Base-by-base conservation (phyloP, 139 green algal genomes). In the Chlamydomonas sphaeroides region DNA sequence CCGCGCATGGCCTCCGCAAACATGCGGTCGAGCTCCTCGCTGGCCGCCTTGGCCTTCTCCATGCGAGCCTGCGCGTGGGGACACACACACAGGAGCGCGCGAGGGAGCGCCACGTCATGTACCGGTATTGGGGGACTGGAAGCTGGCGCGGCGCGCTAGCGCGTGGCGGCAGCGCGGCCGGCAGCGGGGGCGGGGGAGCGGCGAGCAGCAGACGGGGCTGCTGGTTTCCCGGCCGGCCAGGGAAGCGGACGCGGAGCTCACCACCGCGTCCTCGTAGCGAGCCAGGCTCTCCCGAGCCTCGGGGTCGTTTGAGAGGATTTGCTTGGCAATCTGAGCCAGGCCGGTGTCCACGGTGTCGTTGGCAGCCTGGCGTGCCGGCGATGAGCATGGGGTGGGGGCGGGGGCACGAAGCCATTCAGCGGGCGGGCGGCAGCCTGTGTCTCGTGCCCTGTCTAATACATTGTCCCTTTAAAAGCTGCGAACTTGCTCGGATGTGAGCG, bases 11-110 rank as follows among this genome's bases (percentile, higher is more conserved):
- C 68, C 49, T 85, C 67, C 61, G 84, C 80, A 65, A 89, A 87
- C 61, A 91, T 86, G 39, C 81, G 75, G 39, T 93, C 91, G 35
- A 95, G 89, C 57, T 91, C 84, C 61, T 85, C 76, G 18, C 90
- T 91, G 17, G 91, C 91, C 23, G 88, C 91, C 23, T 80, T 89
- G n/a, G 90, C 84, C 25, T 90, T 82, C 68, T 91, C 87, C 66
- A 92, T 59, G 1, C 87, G 84, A 0, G 76, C 48, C 75, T 82
- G 33, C 10, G 15, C n/a, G n/a, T n/a, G n/a, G n/a, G n/a, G n/a
- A n/a, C n/a, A n/a, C n/a, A n/a, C n/a, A n/a, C n/a, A n/a, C n/a
- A n/a, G n/a, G n/a, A n/a, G n/a, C n/a, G n/a, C n/a, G n/a, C n/a
- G n/a, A n/a, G n/a, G n/a, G n/a, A n/a, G n/a, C n/a, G n/a, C n/a